phyloP scores from a whole-genome alignment of 768 basidiomycete genomes.

The Termitomyces sp. region DNA sequence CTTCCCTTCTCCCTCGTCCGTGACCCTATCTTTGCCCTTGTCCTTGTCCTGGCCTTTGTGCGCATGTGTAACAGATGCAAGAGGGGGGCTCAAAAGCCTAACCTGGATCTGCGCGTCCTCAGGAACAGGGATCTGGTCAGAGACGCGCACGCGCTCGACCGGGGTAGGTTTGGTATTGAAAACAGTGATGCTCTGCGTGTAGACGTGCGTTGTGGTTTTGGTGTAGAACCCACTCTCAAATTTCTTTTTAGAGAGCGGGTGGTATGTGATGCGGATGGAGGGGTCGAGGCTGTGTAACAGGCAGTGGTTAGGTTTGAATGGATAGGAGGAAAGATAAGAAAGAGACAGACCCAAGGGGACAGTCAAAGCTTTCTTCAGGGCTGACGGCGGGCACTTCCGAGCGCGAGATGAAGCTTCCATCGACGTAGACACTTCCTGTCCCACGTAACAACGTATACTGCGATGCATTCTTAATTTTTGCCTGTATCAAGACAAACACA shows the following conservation, averaged over 20 bases:
- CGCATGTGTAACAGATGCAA: neutral
- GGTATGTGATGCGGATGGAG: constrained; percentile 21
- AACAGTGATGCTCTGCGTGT: constrained; percentile 18
- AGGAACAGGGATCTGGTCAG: constrained; percentile 21
- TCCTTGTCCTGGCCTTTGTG: neutral
- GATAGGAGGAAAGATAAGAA: neutral
- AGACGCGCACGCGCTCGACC: constrained; percentile 13
- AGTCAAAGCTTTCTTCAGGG: constrained; percentile 25
- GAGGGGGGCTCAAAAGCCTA: neutral
- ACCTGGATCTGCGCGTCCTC: constrained; percentile 12
- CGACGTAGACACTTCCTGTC: constrained; percentile 21
- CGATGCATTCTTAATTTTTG: constrained; percentile 22
- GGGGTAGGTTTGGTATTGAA: constrained; percentile 17
- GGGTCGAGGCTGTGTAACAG: constrained; percentile 16
- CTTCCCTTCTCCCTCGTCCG: neutral
- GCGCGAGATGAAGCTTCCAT: constrained; percentile 23
- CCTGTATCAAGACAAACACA: constrained; percentile 8
- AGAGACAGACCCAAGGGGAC: constrained; percentile 20
- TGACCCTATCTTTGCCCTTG: neutral
- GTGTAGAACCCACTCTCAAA: constrained; percentile 19
- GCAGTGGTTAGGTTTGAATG: neutral
- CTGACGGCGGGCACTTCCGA: constrained; percentile 18
- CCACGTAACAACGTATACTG: constrained; percentile 20
- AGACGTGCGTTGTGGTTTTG: constrained; percentile 16
- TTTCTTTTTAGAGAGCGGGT: constrained; percentile 17